A percentile compares a stretch with the other conserved stretches of the same genome.
Conservation (phyloP, 2,329 filamentous ascomycete species). For the Aspergillus tubingensis region DNA sequence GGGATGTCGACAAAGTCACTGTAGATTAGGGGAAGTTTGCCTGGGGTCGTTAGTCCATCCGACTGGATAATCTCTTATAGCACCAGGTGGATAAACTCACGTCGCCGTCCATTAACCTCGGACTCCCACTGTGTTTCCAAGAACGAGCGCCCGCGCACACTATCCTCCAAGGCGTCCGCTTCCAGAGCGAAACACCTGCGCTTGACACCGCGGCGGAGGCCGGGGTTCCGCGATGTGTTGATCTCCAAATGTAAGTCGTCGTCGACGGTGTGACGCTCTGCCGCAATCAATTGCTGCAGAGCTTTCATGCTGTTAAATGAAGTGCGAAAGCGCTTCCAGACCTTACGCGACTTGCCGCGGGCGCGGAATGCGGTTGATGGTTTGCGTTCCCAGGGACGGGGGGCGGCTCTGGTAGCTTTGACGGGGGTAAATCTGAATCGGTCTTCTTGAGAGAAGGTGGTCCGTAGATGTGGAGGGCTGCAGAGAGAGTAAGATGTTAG, state of each 20-base stretch:
- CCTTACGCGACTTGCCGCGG: conserved; percentile 45
- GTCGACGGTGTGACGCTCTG: conserved; percentile 20
- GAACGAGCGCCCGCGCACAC: conserved; percentile 35
- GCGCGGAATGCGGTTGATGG: conserved; percentile 44
- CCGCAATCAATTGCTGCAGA: conserved; percentile 27
- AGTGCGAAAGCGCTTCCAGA: conserved; percentile 49
- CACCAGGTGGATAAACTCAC: conserved; percentile 19
- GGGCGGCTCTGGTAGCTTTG: conserved; percentile 35
- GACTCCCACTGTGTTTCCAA: conserved; percentile 46
- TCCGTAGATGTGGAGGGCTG: conserved; percentile 5
- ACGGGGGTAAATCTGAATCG: conserved; percentile 46
- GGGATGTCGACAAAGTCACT: conserved; percentile 12
- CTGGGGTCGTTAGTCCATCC: conserved; percentile 17
- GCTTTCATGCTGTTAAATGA: conserved; percentile 38
- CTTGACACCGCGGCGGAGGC: conserved; percentile 39
- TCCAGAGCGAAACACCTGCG: conserved; percentile 32
- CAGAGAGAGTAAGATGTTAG: background rate
- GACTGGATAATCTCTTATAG: background rate
- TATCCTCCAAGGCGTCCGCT: conserved; percentile 11
- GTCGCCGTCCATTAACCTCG: conserved; percentile 32
- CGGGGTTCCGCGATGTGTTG: conserved; percentile 31
- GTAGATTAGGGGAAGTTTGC: conserved; percentile 24
- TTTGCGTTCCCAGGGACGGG: conserved; percentile 49
- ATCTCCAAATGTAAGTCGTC: conserved; percentile 36
- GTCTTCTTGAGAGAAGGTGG: conserved; percentile 19